Percentiles rank a stretch among this genome's conserved stretches.
Conservation (phyloP, 768 basidiomycete species). For the Terana coerulea region DNA sequence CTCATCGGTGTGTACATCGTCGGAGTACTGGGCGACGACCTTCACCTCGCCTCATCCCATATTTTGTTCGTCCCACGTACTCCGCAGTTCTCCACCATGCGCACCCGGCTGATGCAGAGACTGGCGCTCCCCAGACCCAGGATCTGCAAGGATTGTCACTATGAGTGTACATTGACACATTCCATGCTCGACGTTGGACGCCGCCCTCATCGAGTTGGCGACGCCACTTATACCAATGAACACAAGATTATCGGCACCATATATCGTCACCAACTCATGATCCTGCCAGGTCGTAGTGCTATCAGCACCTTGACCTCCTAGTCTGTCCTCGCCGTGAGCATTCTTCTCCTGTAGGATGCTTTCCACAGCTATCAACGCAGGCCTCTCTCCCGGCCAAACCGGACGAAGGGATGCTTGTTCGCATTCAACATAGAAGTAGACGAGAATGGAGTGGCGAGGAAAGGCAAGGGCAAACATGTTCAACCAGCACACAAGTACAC, state of each 20-base stretch:
- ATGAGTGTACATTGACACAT: no score
- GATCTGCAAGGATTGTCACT: no score
- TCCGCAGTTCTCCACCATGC: background rate
- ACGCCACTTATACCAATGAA: no score
- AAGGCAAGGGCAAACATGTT: conserved; percentile 17
- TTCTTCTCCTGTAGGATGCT: background rate
- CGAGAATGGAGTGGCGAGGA: conserved; percentile 44
- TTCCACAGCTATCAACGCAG: background rate
- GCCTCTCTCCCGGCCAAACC: background rate
- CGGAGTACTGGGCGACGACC: background rate
- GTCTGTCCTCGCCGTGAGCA: background rate
- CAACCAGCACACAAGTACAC: conserved; percentile 52
- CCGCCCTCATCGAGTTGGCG: background rate
- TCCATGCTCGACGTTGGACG: no score
- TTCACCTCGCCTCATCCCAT: no score
- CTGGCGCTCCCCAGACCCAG: no score
- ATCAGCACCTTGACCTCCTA: background rate
- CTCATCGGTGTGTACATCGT: background rate
- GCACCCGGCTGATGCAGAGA: no score
- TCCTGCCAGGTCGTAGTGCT: background rate
- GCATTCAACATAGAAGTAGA: conserved; percentile 87
- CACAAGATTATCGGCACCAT: conserved; percentile 1
- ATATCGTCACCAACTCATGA: background rate
- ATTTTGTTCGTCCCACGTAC: no score
- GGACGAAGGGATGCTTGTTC: conserved; percentile 75